These are phyloP conservation scores for Fusarium chaquense DNA, from an alignment of 2,329 filamentous ascomycete genomes.

Conservation along the genomic window DNA sequence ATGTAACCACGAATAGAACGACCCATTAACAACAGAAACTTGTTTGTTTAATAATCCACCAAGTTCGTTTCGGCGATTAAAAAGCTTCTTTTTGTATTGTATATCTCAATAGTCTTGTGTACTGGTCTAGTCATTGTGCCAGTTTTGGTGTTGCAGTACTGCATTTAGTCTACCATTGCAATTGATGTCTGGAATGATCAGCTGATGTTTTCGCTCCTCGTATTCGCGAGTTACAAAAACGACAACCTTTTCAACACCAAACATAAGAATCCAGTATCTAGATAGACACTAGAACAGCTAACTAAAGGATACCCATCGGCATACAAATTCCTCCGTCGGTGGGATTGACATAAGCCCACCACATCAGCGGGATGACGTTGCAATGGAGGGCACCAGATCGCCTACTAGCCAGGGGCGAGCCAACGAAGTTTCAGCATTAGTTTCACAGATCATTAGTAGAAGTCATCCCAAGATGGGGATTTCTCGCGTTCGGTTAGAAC, in stretches of 20 bases:
- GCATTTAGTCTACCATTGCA: neutral
- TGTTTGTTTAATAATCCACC: neutral
- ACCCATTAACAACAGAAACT: neutral
- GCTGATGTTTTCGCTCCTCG: conserved; percentile 10
- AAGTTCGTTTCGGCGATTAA: neutral
- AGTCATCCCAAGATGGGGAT: conserved; percentile 1
- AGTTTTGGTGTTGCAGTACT: neutral
- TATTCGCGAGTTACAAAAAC: conserved; percentile 21
- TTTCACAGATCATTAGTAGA: conserved; percentile 14
- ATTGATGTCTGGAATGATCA: neutral
- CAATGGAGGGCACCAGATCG: conserved; percentile 1
- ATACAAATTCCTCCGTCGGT: conserved; percentile 14
- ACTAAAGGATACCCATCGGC: neutral
- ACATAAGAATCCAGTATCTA: neutral
- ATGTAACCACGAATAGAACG: conserved; percentile 23
- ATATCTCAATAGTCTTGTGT: neutral
- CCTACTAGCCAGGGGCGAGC: conserved; percentile 6
- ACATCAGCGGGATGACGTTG: conserved; percentile 21
- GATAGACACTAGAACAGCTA: neutral
- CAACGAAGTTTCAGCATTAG: conserved; percentile 28
- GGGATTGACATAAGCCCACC: conserved; percentile 9
- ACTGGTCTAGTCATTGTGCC: neutral
- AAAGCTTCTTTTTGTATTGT: neutral
- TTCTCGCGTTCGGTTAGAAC: neutral
- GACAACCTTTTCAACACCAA: neutral